Evolutionary conservation across 2,329 filamentous ascomycete genomes (phyloP), one percentile per base, ranked within the genome.

Genomic region (Plenodomus biglobosus): DNA sequence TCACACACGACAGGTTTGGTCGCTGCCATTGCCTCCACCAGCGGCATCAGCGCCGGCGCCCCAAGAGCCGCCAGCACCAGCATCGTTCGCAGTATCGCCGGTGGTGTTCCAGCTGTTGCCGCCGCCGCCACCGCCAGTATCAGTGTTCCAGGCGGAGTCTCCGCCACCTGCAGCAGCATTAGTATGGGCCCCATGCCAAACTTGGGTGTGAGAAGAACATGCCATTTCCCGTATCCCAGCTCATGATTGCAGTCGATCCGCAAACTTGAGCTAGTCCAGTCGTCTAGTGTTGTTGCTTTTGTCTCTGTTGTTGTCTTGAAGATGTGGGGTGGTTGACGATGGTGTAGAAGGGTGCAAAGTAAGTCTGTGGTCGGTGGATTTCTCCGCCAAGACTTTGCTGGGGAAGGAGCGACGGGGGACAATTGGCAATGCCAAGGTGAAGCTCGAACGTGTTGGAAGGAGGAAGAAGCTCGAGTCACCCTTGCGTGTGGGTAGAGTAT

Each of bases 1-100:
- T 70, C 50, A 76, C 75, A 68, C 67, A 56, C 72, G 73, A 54
- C 75, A 78, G 34, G 64, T 50, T 11, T 67, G 38, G 30, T 68
- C 71, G 22, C 63, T 65, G 47, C 62, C 66, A 36, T 52, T 51
- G 40, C 52, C 62, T 35, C 47, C 62, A 16, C 50, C 59, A 27
- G 40, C 55, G 8, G 27, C 27, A 32, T 32, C 27, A 27, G 38
- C 47, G 15, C 47, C 59, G 17, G 37, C 57, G 20, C 52, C 58
- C 46, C 59, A 67, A 37, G 46, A 59, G 17, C 44, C 55, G 39
- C 20, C 52, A 37, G 24, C 52, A 44, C 44, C 46, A 42, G 38
- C 44, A 32, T 32, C 27, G 27, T 56, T 71, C 22, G 62, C 46
- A 42, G 38, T 42, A 32, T 32, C 27, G 27, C 57, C 71, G 22